Conservation (phyloP, 108 stramenopile genomes). For the Ochromonas danica region DNA sequence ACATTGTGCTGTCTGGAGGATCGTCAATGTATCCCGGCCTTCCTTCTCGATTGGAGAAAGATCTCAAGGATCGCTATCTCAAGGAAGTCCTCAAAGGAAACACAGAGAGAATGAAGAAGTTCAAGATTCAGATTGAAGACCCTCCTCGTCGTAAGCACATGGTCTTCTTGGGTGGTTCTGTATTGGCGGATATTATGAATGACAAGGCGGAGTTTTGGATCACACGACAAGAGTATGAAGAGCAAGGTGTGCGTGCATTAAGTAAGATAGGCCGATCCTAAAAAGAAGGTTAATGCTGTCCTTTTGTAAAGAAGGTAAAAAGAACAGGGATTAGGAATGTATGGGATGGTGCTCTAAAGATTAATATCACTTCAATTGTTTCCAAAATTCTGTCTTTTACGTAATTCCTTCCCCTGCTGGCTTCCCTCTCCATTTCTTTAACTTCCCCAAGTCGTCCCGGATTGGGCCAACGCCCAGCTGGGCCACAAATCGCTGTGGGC, state of each 20-base stretch:
- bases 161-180: slow-evolving; percentile 64
- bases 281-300: too few species aligned
- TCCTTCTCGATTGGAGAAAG: slow-evolving; percentile 63
- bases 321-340: too few species aligned
- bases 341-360: too few species aligned
- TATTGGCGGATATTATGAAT: slow-evolving; percentile 62
- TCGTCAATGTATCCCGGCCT: slow-evolving; percentile 42
- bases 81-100: slow-evolving; percentile 63
- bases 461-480: too few species aligned
- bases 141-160: slow-evolving; percentile 70
- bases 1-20: slow-evolving; percentile 64
- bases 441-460: too few species aligned
- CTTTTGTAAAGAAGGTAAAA: too few species aligned
- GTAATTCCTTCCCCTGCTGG: too few species aligned
- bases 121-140: slow-evolving; percentile 66
- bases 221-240: slow-evolving; percentile 59
- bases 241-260: slow-evolving; percentile 51
- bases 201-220: slow-evolving; percentile 64
- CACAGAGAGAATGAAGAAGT: slow-evolving; percentile 57
- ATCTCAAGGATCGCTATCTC: slow-evolving; percentile 62
- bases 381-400: too few species aligned
- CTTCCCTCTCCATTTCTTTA: too few species aligned
- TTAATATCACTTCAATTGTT: too few species aligned
- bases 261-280: too few species aligned
- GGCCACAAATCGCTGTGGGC: too few species aligned